These are phyloP conservation scores for Tricholoma furcatifolium DNA, from an alignment of 768 basidiomycete species.

Conservation along the genomic window DNA sequence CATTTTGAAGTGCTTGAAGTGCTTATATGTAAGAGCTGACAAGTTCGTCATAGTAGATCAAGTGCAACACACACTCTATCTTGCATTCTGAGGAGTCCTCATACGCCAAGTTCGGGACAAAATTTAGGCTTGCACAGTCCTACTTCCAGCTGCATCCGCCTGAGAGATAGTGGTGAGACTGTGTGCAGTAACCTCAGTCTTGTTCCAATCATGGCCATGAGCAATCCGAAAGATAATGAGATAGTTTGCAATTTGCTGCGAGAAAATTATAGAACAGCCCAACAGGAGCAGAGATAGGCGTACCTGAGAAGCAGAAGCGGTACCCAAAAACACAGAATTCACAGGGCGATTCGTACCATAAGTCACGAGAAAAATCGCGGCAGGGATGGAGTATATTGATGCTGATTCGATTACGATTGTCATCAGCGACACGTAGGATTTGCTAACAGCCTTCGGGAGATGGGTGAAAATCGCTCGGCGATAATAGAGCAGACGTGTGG, in stretches of 20 bases:
- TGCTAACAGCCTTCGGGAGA: slow-evolving; percentile 29
- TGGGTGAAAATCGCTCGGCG: slow-evolving; percentile 25
- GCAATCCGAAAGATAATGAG: slow-evolving; percentile 40
- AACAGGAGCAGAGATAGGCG: neutral
- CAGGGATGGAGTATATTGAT: slow-evolving; percentile 37
- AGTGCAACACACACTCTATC: too few species aligned
- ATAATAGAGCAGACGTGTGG: slow-evolving; percentile 28
- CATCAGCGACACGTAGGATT: slow-evolving; percentile 32
- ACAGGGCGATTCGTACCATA: slow-evolving; percentile 37
- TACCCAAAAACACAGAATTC: slow-evolving; percentile 33
- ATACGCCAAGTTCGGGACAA: too few species aligned
- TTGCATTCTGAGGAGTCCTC: too few species aligned
- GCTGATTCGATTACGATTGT: slow-evolving; percentile 42
- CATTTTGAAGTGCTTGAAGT: too few species aligned
- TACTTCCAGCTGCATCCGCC: too few species aligned
- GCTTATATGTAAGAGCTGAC: too few species aligned
- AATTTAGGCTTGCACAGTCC: too few species aligned
- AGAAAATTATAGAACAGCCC: neutral
- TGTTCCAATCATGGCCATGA: slow-evolving; percentile 35
- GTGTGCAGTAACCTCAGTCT: too few species aligned
- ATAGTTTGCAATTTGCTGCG: slow-evolving; percentile 32
- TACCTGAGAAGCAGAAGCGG: slow-evolving; percentile 33
- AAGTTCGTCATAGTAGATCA: too few species aligned
- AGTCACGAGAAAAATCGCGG: slow-evolving; percentile 36
- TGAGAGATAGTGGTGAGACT: too few species aligned